These are phyloP conservation scores for Schizophyllum amplum DNA, from an alignment of 1,284 basidiomycete genomes.

Conservation along the genomic window DNA sequence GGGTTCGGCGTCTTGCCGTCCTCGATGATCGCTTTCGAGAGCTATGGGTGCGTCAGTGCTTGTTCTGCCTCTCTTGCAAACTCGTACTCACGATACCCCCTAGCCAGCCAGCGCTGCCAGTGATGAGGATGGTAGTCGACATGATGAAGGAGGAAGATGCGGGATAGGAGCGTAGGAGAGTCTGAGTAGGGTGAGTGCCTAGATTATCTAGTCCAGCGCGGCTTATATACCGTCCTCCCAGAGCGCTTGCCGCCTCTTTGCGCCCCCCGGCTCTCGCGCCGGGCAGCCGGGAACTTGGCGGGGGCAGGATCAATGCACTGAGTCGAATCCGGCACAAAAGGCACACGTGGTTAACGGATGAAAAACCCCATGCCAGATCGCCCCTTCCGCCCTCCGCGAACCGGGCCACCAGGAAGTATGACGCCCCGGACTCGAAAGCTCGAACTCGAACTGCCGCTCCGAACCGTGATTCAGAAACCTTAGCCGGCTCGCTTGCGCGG, in stretches of 20 bases:
- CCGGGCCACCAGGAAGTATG: too few species aligned
- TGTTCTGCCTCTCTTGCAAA: background rate
- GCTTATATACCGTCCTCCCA: background rate
- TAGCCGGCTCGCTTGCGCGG: background rate
- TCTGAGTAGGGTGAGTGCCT: background rate
- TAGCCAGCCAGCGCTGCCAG: slow-evolving; percentile 48
- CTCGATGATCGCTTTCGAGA: slow-evolving; percentile 25
- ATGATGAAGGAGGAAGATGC: background rate
- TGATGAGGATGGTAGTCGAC: slow-evolving; percentile 39
- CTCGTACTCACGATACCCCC: slow-evolving; percentile 28
- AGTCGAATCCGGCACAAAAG: background rate
- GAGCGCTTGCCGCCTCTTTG: background rate
- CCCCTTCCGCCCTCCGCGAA: too few species aligned
- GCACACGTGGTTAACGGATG: background rate
- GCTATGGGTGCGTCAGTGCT: slow-evolving; percentile 17
- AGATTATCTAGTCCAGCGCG: background rate
- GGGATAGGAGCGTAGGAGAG: background rate
- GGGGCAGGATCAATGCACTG: background rate
- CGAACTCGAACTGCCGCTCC: too few species aligned
- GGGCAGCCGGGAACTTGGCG: background rate
- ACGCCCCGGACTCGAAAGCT: too few species aligned
- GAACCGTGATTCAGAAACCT: too few species aligned
- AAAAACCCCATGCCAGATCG: background rate
- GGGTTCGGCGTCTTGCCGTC: slow-evolving; percentile 31
- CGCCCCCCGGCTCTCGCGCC: too few species aligned